phyloP scores from a whole-genome alignment of 768 basidiomycete genomes.

The Cubamyces lactineus region DNA sequence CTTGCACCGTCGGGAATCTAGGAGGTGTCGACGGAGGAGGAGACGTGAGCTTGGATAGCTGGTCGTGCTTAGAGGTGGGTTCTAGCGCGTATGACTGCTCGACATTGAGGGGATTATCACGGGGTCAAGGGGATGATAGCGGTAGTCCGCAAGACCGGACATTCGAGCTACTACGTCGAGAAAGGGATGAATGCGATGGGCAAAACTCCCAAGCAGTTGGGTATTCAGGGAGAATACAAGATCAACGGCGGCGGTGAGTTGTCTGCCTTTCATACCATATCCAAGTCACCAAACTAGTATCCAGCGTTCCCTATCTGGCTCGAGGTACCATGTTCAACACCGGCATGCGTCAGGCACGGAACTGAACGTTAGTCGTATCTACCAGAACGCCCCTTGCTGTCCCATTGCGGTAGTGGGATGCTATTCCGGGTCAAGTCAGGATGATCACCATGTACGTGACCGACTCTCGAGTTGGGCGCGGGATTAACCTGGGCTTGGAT shows the following conservation, averaged over 20 bases:
- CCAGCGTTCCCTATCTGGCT: constrained; percentile 86
- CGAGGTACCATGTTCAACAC: constrained; percentile 48
- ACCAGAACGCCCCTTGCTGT: constrained; percentile 79
- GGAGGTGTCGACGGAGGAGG: constrained; percentile 66
- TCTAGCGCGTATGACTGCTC: neutral
- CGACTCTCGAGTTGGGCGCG: neutral
- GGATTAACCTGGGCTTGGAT: neutral
- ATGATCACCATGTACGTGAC: constrained; percentile 72
- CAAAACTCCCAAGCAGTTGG: constrained; percentile 73
- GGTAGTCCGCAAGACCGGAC: constrained; percentile 78
- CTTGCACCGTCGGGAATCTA: constrained; percentile 83
- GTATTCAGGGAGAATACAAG: constrained; percentile 63
- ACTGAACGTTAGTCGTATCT: constrained; percentile 18
- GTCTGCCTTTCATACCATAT: neutral
- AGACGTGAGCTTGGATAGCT: constrained; percentile 81
- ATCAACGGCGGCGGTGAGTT: constrained; percentile 78
- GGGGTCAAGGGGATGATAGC: constrained; percentile 59
- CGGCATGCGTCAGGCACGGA: neutral
- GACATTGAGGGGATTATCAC: neutral
- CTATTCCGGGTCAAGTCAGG: constrained; percentile 80
- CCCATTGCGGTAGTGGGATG: constrained; percentile 79
- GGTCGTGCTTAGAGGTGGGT: constrained; percentile 66
- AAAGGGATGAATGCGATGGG: constrained; percentile 86
- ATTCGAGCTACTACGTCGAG: constrained; percentile 85
- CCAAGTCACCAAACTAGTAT: neutral